These are phyloP conservation scores for Allium cepa DNA, from an alignment of 106 monocot species.

Conservation along the genomic window DNA sequence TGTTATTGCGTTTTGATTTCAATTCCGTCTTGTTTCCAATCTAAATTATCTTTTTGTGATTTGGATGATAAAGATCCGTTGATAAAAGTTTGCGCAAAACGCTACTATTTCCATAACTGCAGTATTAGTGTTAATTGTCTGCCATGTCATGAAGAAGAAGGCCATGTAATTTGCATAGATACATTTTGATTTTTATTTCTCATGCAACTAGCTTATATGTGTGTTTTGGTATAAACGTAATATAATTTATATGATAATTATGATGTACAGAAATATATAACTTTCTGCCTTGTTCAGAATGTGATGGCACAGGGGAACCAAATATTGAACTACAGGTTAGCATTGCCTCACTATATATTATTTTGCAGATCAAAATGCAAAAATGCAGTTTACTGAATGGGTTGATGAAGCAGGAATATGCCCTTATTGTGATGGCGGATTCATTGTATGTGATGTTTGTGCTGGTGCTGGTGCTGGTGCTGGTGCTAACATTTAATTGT, in stretches of 20 bases:
- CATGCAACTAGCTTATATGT: no score
- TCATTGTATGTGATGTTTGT: constrained; percentile 29
- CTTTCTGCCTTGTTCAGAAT: constrained; percentile 37
- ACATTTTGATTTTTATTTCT: no score
- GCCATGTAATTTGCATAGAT: constrained; percentile 87
- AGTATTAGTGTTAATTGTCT: constrained; percentile 42
- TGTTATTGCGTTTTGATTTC: no score
- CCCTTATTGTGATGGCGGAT: constrained; percentile 90
- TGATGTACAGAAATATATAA: neutral
- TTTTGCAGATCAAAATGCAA: constrained; percentile 12
- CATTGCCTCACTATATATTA: neutral
- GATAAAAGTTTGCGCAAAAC: no score
- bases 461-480: neutral
- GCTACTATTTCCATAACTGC: no score
- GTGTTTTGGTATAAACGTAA: neutral
- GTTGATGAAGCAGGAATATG: constrained; percentile 72
- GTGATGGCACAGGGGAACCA: constrained; percentile 87
- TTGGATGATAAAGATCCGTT: no score
- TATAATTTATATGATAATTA: neutral
- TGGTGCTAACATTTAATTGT: neutral
- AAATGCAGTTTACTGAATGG: constrained; percentile 91
- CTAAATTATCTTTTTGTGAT: no score
- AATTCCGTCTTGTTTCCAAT: no score
- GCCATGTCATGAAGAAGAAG: constrained; percentile 69
- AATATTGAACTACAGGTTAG: constrained; percentile 90